These are phyloP conservation scores for Aspergillus nomiae DNA, from an alignment of 2,329 filamentous ascomycete genomes.

Conservation along the genomic window DNA sequence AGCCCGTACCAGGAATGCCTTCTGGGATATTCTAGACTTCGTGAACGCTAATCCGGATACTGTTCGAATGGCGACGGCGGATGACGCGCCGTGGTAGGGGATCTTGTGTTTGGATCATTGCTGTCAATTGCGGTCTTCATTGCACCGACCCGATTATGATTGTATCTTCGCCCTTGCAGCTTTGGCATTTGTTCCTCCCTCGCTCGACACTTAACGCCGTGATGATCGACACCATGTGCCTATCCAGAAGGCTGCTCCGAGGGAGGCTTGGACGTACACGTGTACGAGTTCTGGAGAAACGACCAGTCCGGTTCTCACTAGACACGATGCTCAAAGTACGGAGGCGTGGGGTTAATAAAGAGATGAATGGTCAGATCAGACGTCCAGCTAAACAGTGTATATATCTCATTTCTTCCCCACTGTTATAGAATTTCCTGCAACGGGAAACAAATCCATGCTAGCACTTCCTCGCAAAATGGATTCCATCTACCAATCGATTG, in stretches of 20 bases:
- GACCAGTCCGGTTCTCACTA: too few relatives aligned
- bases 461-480: background rate
- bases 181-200: too few relatives aligned
- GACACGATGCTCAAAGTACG: too few relatives aligned
- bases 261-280: too few relatives aligned
- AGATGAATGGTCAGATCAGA: too few relatives aligned
- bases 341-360: too few relatives aligned
- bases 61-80: slow-evolving; percentile 13
- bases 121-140: background rate
- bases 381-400: background rate
- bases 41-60: slow-evolving; percentile 11
- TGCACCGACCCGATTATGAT: too few relatives aligned
- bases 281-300: too few relatives aligned
- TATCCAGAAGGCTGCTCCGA: too few relatives aligned
- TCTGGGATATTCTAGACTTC: slow-evolving; percentile 11
- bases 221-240: too few relatives aligned
- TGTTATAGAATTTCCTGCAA: background rate
- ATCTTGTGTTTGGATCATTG: background rate
- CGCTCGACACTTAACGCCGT: too few relatives aligned
- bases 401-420: background rate
- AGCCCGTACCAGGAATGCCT: background rate
- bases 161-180: too few relatives aligned
- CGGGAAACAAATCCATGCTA: background rate
- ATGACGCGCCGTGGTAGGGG: slow-evolving; percentile 10
- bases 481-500: background rate